Evolutionary conservation across 1,139 yeast genomes (phyloP), one percentile per base, ranked within the genome.

Genomic region (Yamadazyma songkhlaensis): DNA sequence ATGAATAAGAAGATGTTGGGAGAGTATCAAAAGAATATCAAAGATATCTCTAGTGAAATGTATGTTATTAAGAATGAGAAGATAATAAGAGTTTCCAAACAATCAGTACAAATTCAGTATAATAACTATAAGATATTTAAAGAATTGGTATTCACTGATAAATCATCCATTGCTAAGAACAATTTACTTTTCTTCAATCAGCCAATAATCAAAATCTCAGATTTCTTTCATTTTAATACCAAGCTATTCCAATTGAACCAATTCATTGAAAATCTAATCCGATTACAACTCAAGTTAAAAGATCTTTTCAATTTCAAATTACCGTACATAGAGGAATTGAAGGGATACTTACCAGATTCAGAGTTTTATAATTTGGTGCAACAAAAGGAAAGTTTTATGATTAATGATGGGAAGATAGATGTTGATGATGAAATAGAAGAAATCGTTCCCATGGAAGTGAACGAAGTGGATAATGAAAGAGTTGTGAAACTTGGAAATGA

Each of bases 231-330:
- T 5, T 55, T 58, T 37, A 63, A 58, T 39, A 47, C 44, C 32
- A 57, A 48, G 34, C 43, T 71, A 10, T 48, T 56, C 6, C 53
- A 51, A 4, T 52, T 71, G 24, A 72, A 71, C 43, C 67, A 61
- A 34, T 70, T 66, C 40, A 51, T 72, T 23, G 77, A 71, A 45
- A 62, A 66, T 42, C 41, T 68, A 30, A 67, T 72, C 13, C 47
- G 43, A 10, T 46, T 68, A n/a, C 75, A 68, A 43, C 34, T 44
- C 5, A 59, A 58, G 9, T 41, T 71, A 7, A 38, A 51, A 2
- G 48, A 47, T 2, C 38, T 70, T 9, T 61, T 69, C 42, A 47
- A 32, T 8, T 37, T 51, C 3, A 47, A 57, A 15, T 44, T 71
- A 14, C 76, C 76, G 2, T 65, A 66, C 41, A 46, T 69, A 17